phyloP scores from a whole-genome alignment of 2,329 filamentous ascomycete genomes.

The Madurella fahalii region DNA sequence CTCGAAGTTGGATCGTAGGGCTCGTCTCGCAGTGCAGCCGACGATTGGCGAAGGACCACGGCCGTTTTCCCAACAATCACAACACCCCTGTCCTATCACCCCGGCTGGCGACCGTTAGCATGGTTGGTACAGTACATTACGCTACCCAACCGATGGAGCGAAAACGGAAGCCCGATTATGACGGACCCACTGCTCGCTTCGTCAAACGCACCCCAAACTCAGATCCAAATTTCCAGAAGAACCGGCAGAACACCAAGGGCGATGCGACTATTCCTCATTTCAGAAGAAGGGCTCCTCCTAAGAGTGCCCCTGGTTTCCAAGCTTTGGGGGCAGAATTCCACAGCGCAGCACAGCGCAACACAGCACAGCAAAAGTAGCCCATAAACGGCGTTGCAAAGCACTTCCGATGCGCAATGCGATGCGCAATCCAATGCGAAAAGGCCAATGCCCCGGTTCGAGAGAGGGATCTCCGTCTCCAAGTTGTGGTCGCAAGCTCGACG shows the following conservation, averaged over 20 bases:
- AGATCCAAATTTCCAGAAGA: conserved; percentile 27
- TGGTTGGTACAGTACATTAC: too few species aligned
- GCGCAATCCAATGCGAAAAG: too few species aligned
- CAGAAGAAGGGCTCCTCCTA: background rate
- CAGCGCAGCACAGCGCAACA: background rate
- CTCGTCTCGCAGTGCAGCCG: background rate
- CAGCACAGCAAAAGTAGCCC: background rate
- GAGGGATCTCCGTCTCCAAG: too few species aligned
- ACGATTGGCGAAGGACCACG: conserved; percentile 4
- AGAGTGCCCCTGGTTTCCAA: background rate
- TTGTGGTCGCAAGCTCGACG: too few species aligned
- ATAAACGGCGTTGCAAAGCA: too few species aligned
- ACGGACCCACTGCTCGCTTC: conserved; percentile 10
- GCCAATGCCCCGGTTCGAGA: too few species aligned
- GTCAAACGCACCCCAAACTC: conserved; percentile 6
- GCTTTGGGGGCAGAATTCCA: conserved; percentile 6
- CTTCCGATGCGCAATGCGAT: too few species aligned
- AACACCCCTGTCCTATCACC: background rate
- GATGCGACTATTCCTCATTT: conserved; percentile 21
- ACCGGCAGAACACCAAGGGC: conserved; percentile 18
- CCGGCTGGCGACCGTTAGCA: too few species aligned
- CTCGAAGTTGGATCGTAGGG: conserved; percentile 11
- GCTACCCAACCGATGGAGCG: background rate
- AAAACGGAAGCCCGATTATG: conserved; percentile 13
- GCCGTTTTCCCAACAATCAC: background rate